These are phyloP conservation scores for Didymella glomerata DNA, from an alignment of 2,329 filamentous ascomycete genomes.

Conservation along the genomic window DNA sequence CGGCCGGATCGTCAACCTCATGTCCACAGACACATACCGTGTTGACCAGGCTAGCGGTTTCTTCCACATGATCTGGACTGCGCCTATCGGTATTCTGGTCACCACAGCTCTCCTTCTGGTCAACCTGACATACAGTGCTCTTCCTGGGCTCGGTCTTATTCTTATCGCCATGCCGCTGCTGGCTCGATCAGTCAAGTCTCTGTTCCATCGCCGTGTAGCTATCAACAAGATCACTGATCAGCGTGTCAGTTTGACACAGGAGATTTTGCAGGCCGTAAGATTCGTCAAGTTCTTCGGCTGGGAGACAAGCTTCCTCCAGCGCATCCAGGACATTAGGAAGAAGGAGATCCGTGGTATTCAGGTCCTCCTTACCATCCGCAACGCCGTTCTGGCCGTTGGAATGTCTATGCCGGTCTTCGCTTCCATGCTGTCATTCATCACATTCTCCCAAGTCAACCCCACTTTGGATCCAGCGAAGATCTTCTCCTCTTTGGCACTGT, in stretches of 20 bases:
- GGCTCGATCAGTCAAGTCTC: slow-evolving; percentile 75
- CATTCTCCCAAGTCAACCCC: slow-evolving; percentile 71
- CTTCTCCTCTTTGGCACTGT: slow-evolving; percentile 92
- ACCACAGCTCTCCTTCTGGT: slow-evolving; percentile 82
- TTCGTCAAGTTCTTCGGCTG: slow-evolving; percentile 98
- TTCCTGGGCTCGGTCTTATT: slow-evolving; percentile 86
- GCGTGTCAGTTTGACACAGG: slow-evolving; percentile 88
- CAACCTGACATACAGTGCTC: slow-evolving; percentile 88
- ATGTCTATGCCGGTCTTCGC: slow-evolving; percentile 92
- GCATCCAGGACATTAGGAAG: slow-evolving; percentile 75
- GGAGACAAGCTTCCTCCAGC: slow-evolving; percentile 85
- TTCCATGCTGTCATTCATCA: slow-evolving; percentile 94
- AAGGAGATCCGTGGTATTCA: slow-evolving; percentile 87
- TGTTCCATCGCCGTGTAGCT: slow-evolving; percentile 76
- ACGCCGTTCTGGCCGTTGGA: slow-evolving; percentile 83
- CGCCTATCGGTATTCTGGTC: slow-evolving; percentile 78
- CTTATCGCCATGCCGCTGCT: slow-evolving; percentile 80
- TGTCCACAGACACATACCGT: slow-evolving; percentile 95
- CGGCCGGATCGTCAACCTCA: slow-evolving; percentile 88
- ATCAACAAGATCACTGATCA: slow-evolving; percentile 97
- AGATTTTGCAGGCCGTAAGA: slow-evolving; percentile 87
- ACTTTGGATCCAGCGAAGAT: slow-evolving; percentile 76
- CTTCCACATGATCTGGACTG: slow-evolving; percentile 91
- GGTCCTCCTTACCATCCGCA: slow-evolving; percentile 80
- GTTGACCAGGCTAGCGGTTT: slow-evolving; percentile 87